Base-by-base conservation (phyloP, 306 rosid genomes). In the Boehmeria nivea region DNA sequence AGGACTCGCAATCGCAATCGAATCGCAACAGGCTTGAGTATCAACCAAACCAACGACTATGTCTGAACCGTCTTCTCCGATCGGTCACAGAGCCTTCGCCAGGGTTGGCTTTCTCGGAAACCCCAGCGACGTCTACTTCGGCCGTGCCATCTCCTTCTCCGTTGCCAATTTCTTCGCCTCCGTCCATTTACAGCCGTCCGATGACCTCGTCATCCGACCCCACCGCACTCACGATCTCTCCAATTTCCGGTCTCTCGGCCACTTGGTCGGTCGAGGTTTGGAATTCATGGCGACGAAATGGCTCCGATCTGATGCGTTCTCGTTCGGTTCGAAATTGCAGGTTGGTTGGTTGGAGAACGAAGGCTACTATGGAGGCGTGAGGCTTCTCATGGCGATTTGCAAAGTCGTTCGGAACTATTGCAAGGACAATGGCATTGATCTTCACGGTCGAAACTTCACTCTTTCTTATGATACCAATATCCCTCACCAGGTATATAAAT, bases 401-500 rank as follows among this genome's bases (percentile, higher is more conserved):
- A 85, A 68, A 63, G 89, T 87, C 3, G 87, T 91, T 28, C 43
- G 61, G 25, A 59, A 63, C 24, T 70, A 81, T 39, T 91, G 99
- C 61, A 62, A 36, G 43, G 80, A 75, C 0, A 81, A 84, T 22
- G 19, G 43, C 3, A 75, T 91, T 21, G 23, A 33, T 23, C 84
- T 91, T 43, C 71, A 61, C 45, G 23, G 63, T 2, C 38, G 43
- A 25, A 91, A 91, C 68, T 91, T 91, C 66, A 82, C 95, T 45
- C 78, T 91, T 24, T 87, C 99, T 0, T 91, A 91, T 69, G 95
- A 91, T 8, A 81, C 99, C n/a, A 74, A 81, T 42, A 91, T 91
- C 60, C 99, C 99, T 61, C 95, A 95, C 20, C 98, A 90, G 95
- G 97, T 80, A 48, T 12, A 12, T 40, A 40, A n/a, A 40, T n/a